Evolutionary conservation across 306 rosid species (phyloP).

Genomic region (Cercis canadensis): DNA sequence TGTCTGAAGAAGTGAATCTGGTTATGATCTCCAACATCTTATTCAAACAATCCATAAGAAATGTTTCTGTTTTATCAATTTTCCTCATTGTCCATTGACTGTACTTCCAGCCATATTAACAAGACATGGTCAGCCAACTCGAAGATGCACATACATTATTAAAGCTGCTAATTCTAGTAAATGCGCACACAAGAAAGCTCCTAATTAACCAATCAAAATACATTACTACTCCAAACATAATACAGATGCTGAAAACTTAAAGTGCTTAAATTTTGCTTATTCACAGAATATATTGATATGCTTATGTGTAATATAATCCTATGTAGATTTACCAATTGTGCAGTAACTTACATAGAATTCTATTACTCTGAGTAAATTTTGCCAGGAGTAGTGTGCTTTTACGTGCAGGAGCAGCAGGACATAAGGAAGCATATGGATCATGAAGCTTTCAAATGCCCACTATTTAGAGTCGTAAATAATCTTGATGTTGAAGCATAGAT

Average conservation of each 20-base stretch:
- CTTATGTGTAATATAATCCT: conserved; percentile 16
- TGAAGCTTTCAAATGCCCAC: conserved; percentile 17
- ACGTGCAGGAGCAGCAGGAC: not conserved
- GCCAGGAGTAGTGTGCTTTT: conserved; percentile 5
- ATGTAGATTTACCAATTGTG: conserved; percentile 10
- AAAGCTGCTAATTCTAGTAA: not conserved
- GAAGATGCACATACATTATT: not conserved
- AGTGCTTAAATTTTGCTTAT: not conserved
- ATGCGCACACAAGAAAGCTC: too few relatives aligned
- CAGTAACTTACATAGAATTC: conserved; percentile 15
- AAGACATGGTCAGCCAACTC: not conserved
- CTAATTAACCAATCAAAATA: not conserved
- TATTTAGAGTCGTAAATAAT: conserved; percentile 18
- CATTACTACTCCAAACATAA: conserved; percentile 6
- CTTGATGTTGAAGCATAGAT: conserved; percentile 17
- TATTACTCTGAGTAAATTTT: not conserved
- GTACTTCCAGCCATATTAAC: conserved; percentile 5
- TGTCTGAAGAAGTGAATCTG: too few relatives aligned
- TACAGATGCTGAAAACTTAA: conserved; percentile 11
- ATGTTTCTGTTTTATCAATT: not conserved
- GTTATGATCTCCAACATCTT: too few relatives aligned
- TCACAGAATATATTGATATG: conserved; percentile 6
- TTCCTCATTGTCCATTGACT: not conserved
- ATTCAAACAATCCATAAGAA: conserved; percentile 7
- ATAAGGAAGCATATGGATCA: conserved; percentile 22